Evolutionary conservation across 2,329 filamentous ascomycete species (phyloP).

Genomic region (Parascedosporium putredinis): DNA sequence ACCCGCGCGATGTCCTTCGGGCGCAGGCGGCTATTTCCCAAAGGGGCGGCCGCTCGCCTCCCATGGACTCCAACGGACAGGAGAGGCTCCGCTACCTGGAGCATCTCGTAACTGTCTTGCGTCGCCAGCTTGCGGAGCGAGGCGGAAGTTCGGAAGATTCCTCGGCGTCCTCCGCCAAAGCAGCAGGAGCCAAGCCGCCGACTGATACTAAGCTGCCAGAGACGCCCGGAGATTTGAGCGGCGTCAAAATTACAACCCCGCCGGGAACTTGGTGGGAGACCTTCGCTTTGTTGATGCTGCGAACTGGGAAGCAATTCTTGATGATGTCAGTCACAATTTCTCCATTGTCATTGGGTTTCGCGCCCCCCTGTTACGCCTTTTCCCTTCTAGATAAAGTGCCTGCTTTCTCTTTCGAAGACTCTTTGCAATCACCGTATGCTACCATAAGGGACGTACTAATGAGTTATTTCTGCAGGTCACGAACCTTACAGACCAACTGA

Average conservation of each 20-base stretch:
- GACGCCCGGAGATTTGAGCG: constrained; percentile 9
- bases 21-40: constrained; percentile 13
- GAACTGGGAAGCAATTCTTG: constrained; percentile 21
- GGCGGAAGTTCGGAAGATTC: constrained; percentile 1
- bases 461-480: too few relatives aligned
- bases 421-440: too few relatives aligned
- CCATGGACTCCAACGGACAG: constrained; percentile 4
- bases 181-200: not conserved
- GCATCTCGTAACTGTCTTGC: constrained; percentile 7
- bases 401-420: too few relatives aligned
- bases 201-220: constrained; percentile 3
- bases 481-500: constrained; percentile 14
- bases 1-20: constrained; percentile 11
- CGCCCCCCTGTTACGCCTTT: too few relatives aligned
- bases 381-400: too few relatives aligned
- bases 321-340: constrained; percentile 16
- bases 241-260: constrained; percentile 10
- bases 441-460: too few relatives aligned
- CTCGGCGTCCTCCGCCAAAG: not conserved
- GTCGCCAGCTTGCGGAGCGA: constrained; percentile 5
- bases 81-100: constrained; percentile 7
- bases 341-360: not conserved
- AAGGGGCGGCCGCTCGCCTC: constrained; percentile 5
- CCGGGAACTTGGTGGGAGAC: constrained; percentile 15
- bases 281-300: constrained; percentile 19